Evolutionary conservation across 2,329 filamentous ascomycete species (phyloP).

Genomic region (Sordariomycetes sp.): DNA sequence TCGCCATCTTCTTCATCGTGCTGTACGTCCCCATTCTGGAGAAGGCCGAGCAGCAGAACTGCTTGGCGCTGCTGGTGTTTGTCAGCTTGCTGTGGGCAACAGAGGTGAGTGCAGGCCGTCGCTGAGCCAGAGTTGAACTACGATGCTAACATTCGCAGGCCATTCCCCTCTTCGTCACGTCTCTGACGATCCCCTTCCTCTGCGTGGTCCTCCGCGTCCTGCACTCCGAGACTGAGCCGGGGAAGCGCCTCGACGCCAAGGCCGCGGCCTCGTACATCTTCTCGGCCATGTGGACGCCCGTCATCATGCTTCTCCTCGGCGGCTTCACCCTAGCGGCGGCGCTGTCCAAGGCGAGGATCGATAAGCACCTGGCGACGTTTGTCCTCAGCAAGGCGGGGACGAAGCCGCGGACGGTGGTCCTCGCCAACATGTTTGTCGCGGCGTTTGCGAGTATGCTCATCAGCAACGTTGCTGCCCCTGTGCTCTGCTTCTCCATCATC

Average conservation of each 20-base stretch:
- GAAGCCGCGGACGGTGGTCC: conserved; percentile 70
- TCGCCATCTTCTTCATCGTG: conserved; percentile 61
- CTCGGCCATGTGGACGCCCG: conserved; percentile 95
- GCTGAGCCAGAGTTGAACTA: conserved; percentile 6
- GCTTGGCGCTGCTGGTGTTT: conserved; percentile 82
- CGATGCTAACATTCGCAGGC: conserved; percentile 37
- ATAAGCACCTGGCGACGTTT: conserved; percentile 92
- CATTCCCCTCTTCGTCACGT: conserved; percentile 94
- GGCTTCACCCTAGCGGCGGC: conserved; percentile 94
- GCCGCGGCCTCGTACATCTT: conserved; percentile 77
- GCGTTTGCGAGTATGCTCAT: conserved; percentile 99
- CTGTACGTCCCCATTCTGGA: conserved; percentile 73
- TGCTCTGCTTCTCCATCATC: conserved; percentile 95
- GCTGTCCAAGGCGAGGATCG: conserved; percentile 92
- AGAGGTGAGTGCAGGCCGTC: conserved; percentile 45
- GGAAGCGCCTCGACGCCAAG: conserved; percentile 63
- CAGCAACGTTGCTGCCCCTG: conserved; percentile 92
- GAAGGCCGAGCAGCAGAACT: conserved; percentile 85
- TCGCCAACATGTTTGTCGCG: conserved; percentile 98
- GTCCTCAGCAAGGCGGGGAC: conserved; percentile 94
- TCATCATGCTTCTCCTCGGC: conserved; percentile 94
- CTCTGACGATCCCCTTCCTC: conserved; percentile 83
- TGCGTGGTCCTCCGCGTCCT: conserved; percentile 80
- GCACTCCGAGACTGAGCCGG: conserved; percentile 40
- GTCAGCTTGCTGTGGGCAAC: conserved; percentile 95